Evolutionary conservation across 1,284 basidiomycete genomes (phyloP).

Genomic region (Apiotrichum mycotoxinovorans): DNA sequence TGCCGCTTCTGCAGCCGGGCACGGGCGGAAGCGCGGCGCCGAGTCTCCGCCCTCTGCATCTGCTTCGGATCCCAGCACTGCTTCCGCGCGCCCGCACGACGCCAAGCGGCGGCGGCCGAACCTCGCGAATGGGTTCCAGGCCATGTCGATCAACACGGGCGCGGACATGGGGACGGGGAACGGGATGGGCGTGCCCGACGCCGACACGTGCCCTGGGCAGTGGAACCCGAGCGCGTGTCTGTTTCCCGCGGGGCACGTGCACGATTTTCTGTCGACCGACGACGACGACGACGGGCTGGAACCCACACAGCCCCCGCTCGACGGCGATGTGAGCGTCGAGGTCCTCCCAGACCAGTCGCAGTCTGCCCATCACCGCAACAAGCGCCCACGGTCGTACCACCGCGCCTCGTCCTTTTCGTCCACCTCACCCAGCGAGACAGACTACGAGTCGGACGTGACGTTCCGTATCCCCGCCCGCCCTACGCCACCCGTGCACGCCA

Average conservation of each 20-base stretch:
- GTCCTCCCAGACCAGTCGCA: slow-evolving; percentile 21
- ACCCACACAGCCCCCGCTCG: slow-evolving; percentile 7
- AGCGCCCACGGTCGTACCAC: slow-evolving; percentile 7
- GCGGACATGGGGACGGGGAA: slow-evolving; percentile 9
- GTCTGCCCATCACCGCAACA: slow-evolving; percentile 6
- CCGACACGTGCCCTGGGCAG: no score
- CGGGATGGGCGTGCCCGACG: no score
- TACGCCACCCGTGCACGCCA: slow-evolving; percentile 25
- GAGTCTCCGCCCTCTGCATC: not conserved
- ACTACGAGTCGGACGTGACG: slow-evolving; percentile 31
- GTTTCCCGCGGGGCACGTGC: no score
- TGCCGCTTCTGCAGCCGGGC: not conserved
- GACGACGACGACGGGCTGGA: slow-evolving; percentile 14
- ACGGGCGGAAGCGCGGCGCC: slow-evolving; percentile 11
- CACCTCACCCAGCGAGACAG: slow-evolving; percentile 25
- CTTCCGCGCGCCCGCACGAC: slow-evolving; percentile 1
- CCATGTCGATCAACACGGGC: slow-evolving; percentile 23
- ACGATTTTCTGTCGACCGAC: not conserved
- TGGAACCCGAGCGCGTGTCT: not conserved
- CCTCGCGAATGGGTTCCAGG: slow-evolving; percentile 37
- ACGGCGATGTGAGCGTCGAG: slow-evolving; percentile 25
- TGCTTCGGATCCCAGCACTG: not conserved
- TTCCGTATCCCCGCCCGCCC: slow-evolving; percentile 18
- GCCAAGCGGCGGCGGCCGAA: slow-evolving; percentile 39
- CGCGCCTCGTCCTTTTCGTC: slow-evolving; percentile 23